phyloP scores from a whole-genome alignment of 495 filamentous ascomycete species.

The Neurospora sp. region DNA sequence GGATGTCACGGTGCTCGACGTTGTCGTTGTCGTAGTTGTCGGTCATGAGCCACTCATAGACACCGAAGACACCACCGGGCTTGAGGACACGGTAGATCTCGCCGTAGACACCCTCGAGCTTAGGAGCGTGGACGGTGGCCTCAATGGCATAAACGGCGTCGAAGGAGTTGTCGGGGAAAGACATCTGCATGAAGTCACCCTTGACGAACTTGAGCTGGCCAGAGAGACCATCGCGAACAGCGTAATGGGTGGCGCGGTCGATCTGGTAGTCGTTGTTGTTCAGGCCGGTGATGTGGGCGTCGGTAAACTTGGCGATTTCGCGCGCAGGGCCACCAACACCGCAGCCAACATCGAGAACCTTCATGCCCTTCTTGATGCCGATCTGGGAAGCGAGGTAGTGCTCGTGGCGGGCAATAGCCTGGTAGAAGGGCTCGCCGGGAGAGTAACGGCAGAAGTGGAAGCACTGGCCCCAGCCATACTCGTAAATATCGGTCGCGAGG shows the following conservation, averaged over 20 bases:
- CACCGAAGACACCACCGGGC: slow-evolving; percentile 91
- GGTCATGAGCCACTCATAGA: slow-evolving; percentile 99
- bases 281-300: slow-evolving; percentile 77
- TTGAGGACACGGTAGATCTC: slow-evolving; percentile 94
- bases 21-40: slow-evolving; percentile 88
- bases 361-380: slow-evolving; percentile 76
- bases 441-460: slow-evolving; percentile 99
- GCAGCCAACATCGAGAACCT: slow-evolving; percentile 92
- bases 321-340: slow-evolving; percentile 96
- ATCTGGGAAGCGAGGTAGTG: slow-evolving; percentile 94
- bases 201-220: slow-evolving; percentile 83
- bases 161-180: slow-evolving; percentile 81
- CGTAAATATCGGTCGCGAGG: slow-evolving; percentile 93
- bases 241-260: slow-evolving; percentile 81
- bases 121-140: slow-evolving; percentile 91
- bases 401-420: slow-evolving; percentile 94
- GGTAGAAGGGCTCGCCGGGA: slow-evolving; percentile 75
- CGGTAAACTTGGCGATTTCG: slow-evolving; percentile 94
- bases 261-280: slow-evolving; percentile 99
- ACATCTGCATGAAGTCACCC: slow-evolving; percentile 99
- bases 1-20: slow-evolving; percentile 77
- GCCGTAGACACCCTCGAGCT: slow-evolving; percentile 86
- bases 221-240: slow-evolving; percentile 66
- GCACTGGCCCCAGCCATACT: slow-evolving; percentile 89
- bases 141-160: slow-evolving; percentile 98